Conservation (phyloP, 2,329 filamentous ascomycete genomes). For the Diplodia corticola region DNA sequence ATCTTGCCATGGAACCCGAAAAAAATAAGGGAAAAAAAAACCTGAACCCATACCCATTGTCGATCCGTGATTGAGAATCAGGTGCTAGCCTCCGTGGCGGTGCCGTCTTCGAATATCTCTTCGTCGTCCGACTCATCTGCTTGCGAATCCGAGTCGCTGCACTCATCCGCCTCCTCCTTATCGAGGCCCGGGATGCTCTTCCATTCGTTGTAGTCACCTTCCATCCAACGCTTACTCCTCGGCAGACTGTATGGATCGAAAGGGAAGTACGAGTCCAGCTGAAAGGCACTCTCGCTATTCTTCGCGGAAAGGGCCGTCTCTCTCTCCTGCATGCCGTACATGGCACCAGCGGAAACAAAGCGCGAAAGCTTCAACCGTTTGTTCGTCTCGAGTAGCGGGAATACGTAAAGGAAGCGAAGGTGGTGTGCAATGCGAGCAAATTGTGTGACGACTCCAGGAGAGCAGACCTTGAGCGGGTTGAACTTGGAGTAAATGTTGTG, state of each 20-base stretch:
- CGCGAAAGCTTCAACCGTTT: conserved; percentile 82
- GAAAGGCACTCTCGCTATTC: conserved; percentile 74
- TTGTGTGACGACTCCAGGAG: conserved; percentile 83
- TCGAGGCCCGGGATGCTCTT: conserved; percentile 39
- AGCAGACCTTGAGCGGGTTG: conserved; percentile 94
- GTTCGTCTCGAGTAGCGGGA: conserved; percentile 84
- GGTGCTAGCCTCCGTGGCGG: conserved; percentile 25
- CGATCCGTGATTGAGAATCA: not conserved
- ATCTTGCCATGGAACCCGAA: conserved; percentile 2
- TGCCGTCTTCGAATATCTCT: conserved; percentile 30
- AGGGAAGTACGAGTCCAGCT: conserved; percentile 92
- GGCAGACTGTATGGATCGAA: conserved; percentile 96
- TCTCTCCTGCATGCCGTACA: conserved; percentile 47
- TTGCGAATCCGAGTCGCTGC: conserved; percentile 34
- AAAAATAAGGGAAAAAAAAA: not conserved
- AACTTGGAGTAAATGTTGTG: conserved; percentile 82
- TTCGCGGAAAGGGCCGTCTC: conserved; percentile 54
- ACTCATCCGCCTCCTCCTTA: conserved; percentile 43
- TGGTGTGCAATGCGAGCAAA: conserved; percentile 87
- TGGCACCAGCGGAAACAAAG: conserved; percentile 58
- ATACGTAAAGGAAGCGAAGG: conserved; percentile 86
- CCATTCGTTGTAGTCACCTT: conserved; percentile 52
- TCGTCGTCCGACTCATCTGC: conserved; percentile 30
- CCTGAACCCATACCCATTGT: not conserved
- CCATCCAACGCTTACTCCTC: conserved; percentile 82